phyloP scores from a whole-genome alignment of 345 rosid species.

The Eutrema heterophyllum region DNA sequence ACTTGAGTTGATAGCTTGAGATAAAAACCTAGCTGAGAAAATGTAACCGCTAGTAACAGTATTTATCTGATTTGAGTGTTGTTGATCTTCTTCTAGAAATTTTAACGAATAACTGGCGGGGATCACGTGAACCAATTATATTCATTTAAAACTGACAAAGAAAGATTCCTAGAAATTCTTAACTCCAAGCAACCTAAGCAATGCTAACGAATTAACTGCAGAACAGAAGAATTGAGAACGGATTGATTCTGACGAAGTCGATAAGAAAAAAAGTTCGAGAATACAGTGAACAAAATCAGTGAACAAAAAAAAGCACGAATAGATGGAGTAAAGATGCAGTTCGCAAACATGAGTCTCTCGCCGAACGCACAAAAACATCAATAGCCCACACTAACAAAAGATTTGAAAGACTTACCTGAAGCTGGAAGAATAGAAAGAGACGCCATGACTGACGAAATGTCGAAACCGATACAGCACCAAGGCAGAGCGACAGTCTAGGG shows the following conservation, averaged over 20 bases:
- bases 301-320: neutral
- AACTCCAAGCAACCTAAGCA: neutral
- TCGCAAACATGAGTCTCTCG: neutral
- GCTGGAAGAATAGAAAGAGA: constrained; percentile 16
- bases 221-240: neutral
- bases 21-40: neutral
- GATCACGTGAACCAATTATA: neutral
- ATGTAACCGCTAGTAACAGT: neutral
- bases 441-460: constrained; percentile 12
- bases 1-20: neutral
- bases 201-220: neutral
- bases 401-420: neutral
- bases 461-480: constrained; percentile 3
- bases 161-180: neutral
- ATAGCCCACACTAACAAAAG: neutral
- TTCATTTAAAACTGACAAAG: neutral
- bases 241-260: neutral
- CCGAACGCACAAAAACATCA: neutral
- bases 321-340: neutral
- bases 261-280: neutral
- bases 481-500: constrained; percentile 14
- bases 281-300: neutral
- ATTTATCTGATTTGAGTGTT: neutral
- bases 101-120: no score
- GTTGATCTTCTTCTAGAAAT: neutral